These are phyloP conservation scores for Pseudohalonectria lignicola DNA, from an alignment of 2,329 filamentous ascomycete genomes.

Conservation along the genomic window DNA sequence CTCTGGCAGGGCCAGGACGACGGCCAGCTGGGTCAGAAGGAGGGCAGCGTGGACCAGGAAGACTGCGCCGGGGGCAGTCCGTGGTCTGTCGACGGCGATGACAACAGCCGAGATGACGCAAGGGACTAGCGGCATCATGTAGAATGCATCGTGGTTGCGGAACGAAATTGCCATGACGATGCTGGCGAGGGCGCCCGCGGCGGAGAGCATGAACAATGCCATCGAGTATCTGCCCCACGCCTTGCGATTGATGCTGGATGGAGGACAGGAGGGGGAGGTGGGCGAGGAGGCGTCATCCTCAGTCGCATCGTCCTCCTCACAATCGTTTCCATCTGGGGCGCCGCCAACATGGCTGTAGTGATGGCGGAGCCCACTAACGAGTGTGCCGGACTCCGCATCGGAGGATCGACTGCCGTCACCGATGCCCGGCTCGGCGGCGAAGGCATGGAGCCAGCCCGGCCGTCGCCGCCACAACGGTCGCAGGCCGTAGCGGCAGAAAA, in stretches of 20 bases:
- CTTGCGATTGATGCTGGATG: conserved; percentile 2
- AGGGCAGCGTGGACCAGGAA: conserved; percentile 17
- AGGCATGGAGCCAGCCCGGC: conserved; percentile 20
- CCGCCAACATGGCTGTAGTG: conserved; percentile 1
- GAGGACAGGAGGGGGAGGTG: no score
- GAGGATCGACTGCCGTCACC: no score
- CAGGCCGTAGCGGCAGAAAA: conserved; percentile 18
- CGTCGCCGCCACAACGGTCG: conserved; percentile 18
- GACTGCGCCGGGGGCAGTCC: conserved; percentile 14
- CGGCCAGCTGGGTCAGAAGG: conserved; percentile 17
- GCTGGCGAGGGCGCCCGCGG: conserved; percentile 18
- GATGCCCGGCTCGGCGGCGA: conserved; percentile 15
- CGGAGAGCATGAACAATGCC: conserved; percentile 23
- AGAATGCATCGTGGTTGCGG: conserved; percentile 13
- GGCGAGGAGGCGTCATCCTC: no score
- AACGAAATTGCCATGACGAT: conserved; percentile 7
- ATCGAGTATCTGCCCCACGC: conserved; percentile 17
- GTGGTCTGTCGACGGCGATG: conserved; percentile 17
- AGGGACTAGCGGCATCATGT: conserved; percentile 19
- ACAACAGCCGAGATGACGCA: conserved; percentile 16
- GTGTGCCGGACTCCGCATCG: no score
- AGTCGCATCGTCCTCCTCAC: neutral
- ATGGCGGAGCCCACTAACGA: no score
- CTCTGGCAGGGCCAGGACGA: conserved; percentile 20
- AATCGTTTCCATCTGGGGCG: neutral